A percentile compares a stretch with the other conserved stretches of the same genome.
Evolutionary conservation across 2,329 filamentous ascomycete genomes (phyloP).

Genomic region (Exophiala alcalophila): DNA sequence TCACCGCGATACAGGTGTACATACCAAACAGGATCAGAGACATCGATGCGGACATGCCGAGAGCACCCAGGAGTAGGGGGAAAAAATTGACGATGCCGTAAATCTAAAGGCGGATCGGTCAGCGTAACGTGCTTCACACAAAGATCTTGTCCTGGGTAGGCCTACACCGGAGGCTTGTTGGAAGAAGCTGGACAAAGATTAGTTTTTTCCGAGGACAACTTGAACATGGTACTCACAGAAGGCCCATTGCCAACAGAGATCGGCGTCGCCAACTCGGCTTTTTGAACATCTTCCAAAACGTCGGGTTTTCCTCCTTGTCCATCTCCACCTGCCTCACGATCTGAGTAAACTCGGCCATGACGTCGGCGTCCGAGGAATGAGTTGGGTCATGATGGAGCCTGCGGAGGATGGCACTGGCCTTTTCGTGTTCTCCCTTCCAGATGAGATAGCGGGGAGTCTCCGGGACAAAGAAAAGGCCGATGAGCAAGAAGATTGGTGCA

Average conservation of each 20-base stretch:
- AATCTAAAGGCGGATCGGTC: constrained; percentile 4
- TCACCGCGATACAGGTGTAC: neutral
- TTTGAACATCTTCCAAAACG: constrained; percentile 16
- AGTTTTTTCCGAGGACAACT: constrained; percentile 24
- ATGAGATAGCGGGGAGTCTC: constrained; percentile 13
- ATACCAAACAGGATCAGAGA: constrained; percentile 42
- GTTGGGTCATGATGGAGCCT: constrained; percentile 16
- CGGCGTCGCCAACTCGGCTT: constrained; percentile 13
- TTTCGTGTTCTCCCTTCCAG: constrained; percentile 12
- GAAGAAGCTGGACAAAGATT: constrained; percentile 1
- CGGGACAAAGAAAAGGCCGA: constrained; percentile 16
- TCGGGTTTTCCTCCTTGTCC: constrained; percentile 5
- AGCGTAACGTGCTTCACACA: neutral
- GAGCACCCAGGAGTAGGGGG: constrained; percentile 36
- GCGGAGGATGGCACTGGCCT: constrained; percentile 12
- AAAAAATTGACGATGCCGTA: constrained; percentile 39
- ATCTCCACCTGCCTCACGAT: constrained; percentile 13
- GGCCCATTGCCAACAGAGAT: constrained; percentile 6
- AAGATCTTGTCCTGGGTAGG: neutral
- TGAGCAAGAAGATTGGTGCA: constrained; percentile 8
- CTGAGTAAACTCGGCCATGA: constrained; percentile 12
- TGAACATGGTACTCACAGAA: constrained; percentile 4
- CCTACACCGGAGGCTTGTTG: constrained; percentile 32
- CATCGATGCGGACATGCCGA: constrained; percentile 39
- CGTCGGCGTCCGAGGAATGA: neutral